Conservation (phyloP, 2,329 filamentous ascomycete species). For the Plenodomus biglobosus region DNA sequence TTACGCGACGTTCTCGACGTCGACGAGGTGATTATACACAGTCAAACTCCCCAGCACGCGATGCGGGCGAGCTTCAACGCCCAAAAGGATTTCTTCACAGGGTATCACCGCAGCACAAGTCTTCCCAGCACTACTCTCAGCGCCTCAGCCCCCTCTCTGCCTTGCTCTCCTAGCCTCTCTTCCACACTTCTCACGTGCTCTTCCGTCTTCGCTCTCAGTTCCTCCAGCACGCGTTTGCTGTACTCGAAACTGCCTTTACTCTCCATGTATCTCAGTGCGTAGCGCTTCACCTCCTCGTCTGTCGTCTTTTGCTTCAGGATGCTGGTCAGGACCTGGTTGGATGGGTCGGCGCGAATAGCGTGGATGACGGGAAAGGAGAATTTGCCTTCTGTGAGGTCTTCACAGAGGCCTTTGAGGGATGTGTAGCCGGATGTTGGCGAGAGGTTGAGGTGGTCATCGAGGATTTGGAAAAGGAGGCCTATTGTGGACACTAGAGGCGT, state of each 20-base stretch:
- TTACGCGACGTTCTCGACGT: neutral
- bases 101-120: conserved; percentile 35
- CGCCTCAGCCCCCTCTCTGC: conserved; percentile 43
- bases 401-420: conserved; percentile 88
- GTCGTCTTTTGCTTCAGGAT: conserved; percentile 88
- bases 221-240: conserved; percentile 62
- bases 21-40: neutral
- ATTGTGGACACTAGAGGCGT: conserved; percentile 82
- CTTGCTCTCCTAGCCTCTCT: conserved; percentile 40
- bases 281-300: conserved; percentile 85
- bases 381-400: conserved; percentile 95
- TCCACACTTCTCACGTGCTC: conserved; percentile 48
- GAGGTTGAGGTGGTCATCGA: conserved; percentile 93
- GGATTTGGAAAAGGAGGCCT: conserved; percentile 85
- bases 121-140: conserved; percentile 46
- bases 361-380: conserved; percentile 97
- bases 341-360: conserved; percentile 75
- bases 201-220: conserved; percentile 48
- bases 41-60: neutral
- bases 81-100: neutral
- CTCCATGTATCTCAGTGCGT: conserved; percentile 91
- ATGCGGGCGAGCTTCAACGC: neutral
- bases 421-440: conserved; percentile 61
- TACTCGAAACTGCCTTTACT: conserved; percentile 87
- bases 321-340: conserved; percentile 79